A percentile compares a stretch with the other conserved stretches of the same genome.
Conservation (phyloP, 2,329 filamentous ascomycete species). For the Didymella pinodella region DNA sequence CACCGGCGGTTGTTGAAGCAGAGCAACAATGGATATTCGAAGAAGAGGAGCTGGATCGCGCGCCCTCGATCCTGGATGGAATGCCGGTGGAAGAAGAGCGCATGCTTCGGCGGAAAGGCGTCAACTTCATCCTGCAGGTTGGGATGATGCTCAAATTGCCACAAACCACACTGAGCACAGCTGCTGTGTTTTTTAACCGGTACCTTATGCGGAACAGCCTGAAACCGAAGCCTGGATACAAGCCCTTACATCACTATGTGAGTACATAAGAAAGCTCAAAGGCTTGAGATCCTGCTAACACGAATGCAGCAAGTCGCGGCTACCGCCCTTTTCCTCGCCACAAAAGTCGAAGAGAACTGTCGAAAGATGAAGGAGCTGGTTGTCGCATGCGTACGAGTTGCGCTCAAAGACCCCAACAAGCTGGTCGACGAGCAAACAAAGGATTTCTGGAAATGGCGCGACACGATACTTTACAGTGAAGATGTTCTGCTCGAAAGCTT, state of each 20-base stretch:
- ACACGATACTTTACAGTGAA: slow-evolving; percentile 91
- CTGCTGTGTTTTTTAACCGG: slow-evolving; percentile 92
- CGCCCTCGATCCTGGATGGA: slow-evolving; percentile 85
- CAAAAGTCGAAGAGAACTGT: slow-evolving; percentile 97
- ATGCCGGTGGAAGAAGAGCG: slow-evolving; percentile 80
- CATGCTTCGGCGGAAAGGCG: slow-evolving; percentile 82
- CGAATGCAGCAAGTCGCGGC: slow-evolving; percentile 75
- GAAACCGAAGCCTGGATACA: slow-evolving; percentile 70
- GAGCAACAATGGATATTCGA: slow-evolving; percentile 89
- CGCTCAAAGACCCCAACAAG: slow-evolving; percentile 90
- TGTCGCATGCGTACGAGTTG: slow-evolving; percentile 90
- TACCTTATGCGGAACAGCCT: slow-evolving; percentile 93
- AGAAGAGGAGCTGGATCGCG: slow-evolving; percentile 79
- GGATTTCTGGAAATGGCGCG: slow-evolving; percentile 97
- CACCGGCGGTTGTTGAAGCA: slow-evolving; percentile 60
- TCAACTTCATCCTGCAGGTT: slow-evolving; percentile 95
- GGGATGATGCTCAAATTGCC: slow-evolving; percentile 92
- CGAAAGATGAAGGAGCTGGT: slow-evolving; percentile 95
- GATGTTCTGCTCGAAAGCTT: slow-evolving; percentile 90
- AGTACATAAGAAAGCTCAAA: slow-evolving; percentile 18
- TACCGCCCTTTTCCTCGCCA: slow-evolving; percentile 89
- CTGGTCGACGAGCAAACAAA: slow-evolving; percentile 96
- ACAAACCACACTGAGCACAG: slow-evolving; percentile 89
- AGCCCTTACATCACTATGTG: slow-evolving; percentile 83
- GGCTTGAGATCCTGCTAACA: not conserved